These are phyloP conservation scores for Conticribra guillardii DNA, from an alignment of 108 stramenopile species.

Conservation along the genomic window DNA sequence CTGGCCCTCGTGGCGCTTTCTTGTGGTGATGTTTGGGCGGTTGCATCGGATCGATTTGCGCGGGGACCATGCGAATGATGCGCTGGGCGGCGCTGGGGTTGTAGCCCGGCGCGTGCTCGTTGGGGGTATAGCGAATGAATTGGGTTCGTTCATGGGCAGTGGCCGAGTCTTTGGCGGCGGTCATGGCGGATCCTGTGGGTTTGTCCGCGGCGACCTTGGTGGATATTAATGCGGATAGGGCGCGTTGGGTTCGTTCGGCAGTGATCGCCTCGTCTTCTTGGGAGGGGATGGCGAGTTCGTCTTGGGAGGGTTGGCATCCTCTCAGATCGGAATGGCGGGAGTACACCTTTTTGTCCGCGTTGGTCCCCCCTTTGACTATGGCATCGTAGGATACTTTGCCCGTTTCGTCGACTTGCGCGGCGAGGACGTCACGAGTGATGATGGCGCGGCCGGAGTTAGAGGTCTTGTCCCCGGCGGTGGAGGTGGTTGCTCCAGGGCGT, in stretches of 20 bases:
- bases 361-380: constrained; percentile 94
- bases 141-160: constrained; percentile 84
- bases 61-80: constrained; percentile 97
- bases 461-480: neutral
- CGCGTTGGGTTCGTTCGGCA: constrained; percentile 87
- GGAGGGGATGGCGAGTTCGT: constrained; percentile 90
- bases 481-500: neutral
- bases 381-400: constrained; percentile 95
- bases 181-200: constrained; percentile 80
- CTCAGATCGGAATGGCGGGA: constrained; percentile 83
- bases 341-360: constrained; percentile 89
- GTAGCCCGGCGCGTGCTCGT: constrained; percentile 96
- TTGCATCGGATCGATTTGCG: constrained; percentile 98
- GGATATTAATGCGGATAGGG: constrained; percentile 80
- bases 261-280: constrained; percentile 87
- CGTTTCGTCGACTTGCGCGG: constrained; percentile 85
- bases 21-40: constrained; percentile 98
- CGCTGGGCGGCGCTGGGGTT: constrained; percentile 91
- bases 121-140: constrained; percentile 97
- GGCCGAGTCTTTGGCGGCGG: constrained; percentile 74
- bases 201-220: constrained; percentile 86
- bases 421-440: constrained; percentile 87
- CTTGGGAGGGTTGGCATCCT: constrained; percentile 68
- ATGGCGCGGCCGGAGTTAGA: constrained; percentile 63
- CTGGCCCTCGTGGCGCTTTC: constrained; percentile 94